Evolutionary conservation across 2,329 filamentous ascomycete genomes (phyloP).

Genomic region (Aureobasidium sp.): DNA sequence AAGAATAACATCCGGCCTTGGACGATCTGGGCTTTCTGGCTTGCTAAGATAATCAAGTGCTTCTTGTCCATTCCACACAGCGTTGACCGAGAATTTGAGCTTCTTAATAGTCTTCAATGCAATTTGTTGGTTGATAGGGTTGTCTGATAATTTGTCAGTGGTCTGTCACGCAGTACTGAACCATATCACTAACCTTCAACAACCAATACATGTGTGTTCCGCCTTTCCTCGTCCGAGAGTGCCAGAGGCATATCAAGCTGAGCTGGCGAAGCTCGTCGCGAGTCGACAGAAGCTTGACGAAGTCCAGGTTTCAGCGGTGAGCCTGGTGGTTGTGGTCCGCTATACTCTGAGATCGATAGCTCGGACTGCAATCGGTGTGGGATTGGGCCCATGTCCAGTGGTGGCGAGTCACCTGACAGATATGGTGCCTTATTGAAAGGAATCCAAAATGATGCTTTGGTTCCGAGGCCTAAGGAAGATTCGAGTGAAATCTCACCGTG

Average conservation of each 20-base stretch:
- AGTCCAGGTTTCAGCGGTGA: conserved; percentile 19
- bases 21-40: conserved; percentile 42
- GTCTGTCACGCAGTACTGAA: neutral
- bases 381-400: conserved; percentile 58
- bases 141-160: conserved; percentile 13
- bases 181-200: conserved; percentile 67
- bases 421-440: conserved; percentile 66
- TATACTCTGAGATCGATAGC: conserved; percentile 54
- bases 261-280: conserved; percentile 16
- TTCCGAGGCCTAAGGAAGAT: conserved; percentile 60
- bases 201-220: conserved; percentile 62
- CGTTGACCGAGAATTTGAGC: conserved; percentile 63
- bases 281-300: conserved; percentile 19
- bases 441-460: conserved; percentile 69
- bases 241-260: conserved; percentile 35
- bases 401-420: conserved; percentile 40
- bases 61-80: conserved; percentile 72
- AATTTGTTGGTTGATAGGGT: conserved; percentile 64
- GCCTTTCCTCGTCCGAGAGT: conserved; percentile 51
- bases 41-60: conserved; percentile 63
- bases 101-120: conserved; percentile 68
- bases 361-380: conserved; percentile 58
- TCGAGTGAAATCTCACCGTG: conserved; percentile 65
- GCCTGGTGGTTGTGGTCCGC: conserved; percentile 35
- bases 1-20: conserved; percentile 65